Conservation (phyloP, 495 filamentous ascomycete genomes). For the Hamigera avellanea region DNA sequence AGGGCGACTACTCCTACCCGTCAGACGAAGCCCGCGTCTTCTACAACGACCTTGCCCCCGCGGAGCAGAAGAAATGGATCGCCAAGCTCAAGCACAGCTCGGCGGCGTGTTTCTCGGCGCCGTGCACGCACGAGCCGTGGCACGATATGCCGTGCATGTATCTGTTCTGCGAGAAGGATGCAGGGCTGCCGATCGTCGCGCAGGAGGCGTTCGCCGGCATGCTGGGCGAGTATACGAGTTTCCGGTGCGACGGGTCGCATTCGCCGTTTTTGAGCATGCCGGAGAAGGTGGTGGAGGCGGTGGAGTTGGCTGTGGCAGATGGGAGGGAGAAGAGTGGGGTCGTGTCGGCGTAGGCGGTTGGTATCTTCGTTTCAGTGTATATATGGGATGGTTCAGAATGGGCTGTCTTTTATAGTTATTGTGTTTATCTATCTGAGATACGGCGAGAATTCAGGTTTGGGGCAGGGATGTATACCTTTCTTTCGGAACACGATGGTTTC, state of each 20-base stretch:
- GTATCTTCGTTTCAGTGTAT: too few relatives aligned
- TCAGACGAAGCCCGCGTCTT: slow-evolving; percentile 6
- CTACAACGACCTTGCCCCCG: slow-evolving; percentile 15
- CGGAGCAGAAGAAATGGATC: slow-evolving; percentile 9
- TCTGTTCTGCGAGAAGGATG: slow-evolving; percentile 34
- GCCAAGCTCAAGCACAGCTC: slow-evolving; percentile 10
- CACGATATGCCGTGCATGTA: slow-evolving; percentile 34
- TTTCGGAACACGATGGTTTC: too few relatives aligned
- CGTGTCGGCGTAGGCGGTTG: too few relatives aligned
- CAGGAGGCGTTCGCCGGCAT: slow-evolving; percentile 21
- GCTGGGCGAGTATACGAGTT: slow-evolving; percentile 5
- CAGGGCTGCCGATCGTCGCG: slow-evolving; percentile 14
- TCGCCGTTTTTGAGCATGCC: slow-evolving; percentile 14
- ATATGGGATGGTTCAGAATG: too few relatives aligned
- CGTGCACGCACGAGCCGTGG: slow-evolving; percentile 31
- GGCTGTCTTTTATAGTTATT: too few relatives aligned
- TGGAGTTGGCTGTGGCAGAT: background rate
- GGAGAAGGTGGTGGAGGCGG: slow-evolving; percentile 8
- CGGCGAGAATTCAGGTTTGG: too few relatives aligned
- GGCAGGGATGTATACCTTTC: too few relatives aligned
- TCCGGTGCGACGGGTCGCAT: slow-evolving; percentile 8
- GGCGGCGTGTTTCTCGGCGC: slow-evolving; percentile 5
- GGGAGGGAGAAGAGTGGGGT: background rate
- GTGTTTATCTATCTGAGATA: too few relatives aligned
- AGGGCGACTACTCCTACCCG: slow-evolving; percentile 9